Conservation (phyloP, 257 asterid species). For the Salvia rosmarinus region DNA sequence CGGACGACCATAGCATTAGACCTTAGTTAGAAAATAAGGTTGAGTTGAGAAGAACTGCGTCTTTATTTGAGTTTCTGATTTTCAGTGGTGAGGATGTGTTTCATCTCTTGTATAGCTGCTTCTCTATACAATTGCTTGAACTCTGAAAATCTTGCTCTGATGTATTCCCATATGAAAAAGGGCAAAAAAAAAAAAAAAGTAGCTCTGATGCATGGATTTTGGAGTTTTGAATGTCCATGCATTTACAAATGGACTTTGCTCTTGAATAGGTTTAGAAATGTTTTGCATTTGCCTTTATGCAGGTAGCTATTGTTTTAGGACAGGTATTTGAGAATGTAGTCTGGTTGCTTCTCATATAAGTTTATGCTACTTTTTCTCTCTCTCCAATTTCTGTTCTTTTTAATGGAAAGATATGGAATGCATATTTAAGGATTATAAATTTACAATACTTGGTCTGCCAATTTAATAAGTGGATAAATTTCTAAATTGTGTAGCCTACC, state of each 20-base stretch:
- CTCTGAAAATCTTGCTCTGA: not conserved
- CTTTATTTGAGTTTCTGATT: constrained; percentile 4
- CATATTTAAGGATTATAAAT: too few species aligned
- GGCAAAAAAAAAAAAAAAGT: not conserved
- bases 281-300: too few species aligned
- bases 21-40: constrained; percentile 33
- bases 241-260: not conserved
- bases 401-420: too few species aligned
- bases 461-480: too few species aligned
- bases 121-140: not conserved
- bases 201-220: constrained; percentile 1
- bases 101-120: not conserved
- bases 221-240: not conserved
- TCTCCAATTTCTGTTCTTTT: too few species aligned
- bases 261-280: too few species aligned
- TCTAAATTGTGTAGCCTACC: too few species aligned
- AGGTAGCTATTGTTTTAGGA: too few species aligned
- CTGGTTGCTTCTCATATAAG: too few species aligned
- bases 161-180: constrained; percentile 1
- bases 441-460: too few species aligned
- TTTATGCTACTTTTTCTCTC: too few species aligned
- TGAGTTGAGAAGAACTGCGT: not conserved
- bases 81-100: not conserved
- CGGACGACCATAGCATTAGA: constrained; percentile 51
- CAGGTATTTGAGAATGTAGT: too few species aligned